Evolutionary conservation across 2,329 filamentous ascomycete genomes (phyloP).

Genomic region (Phialocephala subalpina): DNA sequence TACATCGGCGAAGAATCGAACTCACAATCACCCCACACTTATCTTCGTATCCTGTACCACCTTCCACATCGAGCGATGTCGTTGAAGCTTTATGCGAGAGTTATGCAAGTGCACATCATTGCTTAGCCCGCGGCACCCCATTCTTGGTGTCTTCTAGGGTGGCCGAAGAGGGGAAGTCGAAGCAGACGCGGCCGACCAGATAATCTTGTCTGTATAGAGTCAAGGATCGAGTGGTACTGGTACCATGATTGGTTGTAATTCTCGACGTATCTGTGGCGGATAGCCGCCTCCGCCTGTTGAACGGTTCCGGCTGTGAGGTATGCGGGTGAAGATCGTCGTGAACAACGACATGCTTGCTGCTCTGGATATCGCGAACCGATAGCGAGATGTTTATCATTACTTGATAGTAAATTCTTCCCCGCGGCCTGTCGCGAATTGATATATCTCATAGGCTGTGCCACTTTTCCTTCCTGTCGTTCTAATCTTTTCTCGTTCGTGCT

Average conservation of each 20-base stretch:
- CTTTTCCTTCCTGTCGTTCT: neutral
- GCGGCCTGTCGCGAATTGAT: neutral
- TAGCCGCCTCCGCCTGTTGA: neutral
- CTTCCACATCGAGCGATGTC: neutral
- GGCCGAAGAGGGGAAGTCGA: neutral
- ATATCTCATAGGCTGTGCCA: neutral
- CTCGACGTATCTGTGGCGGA: neutral
- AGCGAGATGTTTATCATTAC: slow-evolving; percentile 9
- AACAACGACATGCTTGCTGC: slow-evolving; percentile 5
- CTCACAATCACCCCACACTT: slow-evolving; percentile 6
- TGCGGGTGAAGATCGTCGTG: neutral
- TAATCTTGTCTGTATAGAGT: neutral
- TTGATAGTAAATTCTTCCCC: slow-evolving; percentile 5
- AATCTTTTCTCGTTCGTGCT: no score
- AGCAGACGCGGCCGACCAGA: neutral
- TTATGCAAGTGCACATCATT: slow-evolving; percentile 4
- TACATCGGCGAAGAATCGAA: neutral
- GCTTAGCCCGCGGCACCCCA: neutral
- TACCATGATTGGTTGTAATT: neutral
- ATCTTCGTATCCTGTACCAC: neutral
- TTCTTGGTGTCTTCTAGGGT: neutral
- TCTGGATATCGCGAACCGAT: slow-evolving; percentile 5
- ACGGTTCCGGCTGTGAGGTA: neutral
- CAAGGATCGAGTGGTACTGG: neutral
- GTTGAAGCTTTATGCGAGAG: neutral